A percentile compares a stretch with the other conserved stretches of the same genome.
Evolutionary conservation across 1,139 yeast genomes (phyloP).

Genomic region (Zygoascus hellenicus): DNA sequence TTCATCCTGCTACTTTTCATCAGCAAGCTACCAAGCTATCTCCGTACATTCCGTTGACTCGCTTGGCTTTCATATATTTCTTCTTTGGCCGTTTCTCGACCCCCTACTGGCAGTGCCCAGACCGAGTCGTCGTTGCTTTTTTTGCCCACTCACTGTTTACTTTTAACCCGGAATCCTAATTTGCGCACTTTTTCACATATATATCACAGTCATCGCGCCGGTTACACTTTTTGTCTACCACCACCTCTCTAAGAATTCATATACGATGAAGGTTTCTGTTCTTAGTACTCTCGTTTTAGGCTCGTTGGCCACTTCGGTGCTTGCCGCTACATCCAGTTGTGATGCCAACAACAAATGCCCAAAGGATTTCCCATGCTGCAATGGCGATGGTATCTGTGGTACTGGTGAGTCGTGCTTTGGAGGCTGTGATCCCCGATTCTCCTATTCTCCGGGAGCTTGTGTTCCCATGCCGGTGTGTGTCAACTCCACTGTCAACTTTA

Average conservation of each 20-base stretch:
- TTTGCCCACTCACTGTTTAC: no score
- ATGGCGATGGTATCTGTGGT: slow-evolving; percentile 75
- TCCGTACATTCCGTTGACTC: no score
- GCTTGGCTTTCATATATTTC: no score
- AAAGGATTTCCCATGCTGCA: slow-evolving; percentile 66
- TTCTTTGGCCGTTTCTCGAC: no score
- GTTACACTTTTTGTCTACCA: no score
- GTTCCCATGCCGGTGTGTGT: slow-evolving; percentile 57
- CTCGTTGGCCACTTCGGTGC: background rate
- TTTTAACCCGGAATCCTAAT: no score
- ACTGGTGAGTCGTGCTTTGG: slow-evolving; percentile 72
- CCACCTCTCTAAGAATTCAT: background rate
- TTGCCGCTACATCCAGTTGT: slow-evolving; percentile 7
- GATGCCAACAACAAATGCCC: slow-evolving; percentile 45
- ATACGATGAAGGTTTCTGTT: slow-evolving; percentile 7
- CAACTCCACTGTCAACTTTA: slow-evolving; percentile 25
- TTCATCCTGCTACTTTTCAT: no score
- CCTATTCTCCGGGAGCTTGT: slow-evolving; percentile 56
- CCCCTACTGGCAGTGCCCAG: no score
- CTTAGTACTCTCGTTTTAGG: background rate
- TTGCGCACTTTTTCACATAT: no score
- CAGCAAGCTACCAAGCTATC: no score
- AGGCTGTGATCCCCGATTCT: slow-evolving; percentile 69
- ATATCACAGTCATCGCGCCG: no score
- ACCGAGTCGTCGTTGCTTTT: no score